Base-by-base conservation (phyloP, 1,284 basidiomycete genomes). In the Cryptococcus hybrid region DNA sequence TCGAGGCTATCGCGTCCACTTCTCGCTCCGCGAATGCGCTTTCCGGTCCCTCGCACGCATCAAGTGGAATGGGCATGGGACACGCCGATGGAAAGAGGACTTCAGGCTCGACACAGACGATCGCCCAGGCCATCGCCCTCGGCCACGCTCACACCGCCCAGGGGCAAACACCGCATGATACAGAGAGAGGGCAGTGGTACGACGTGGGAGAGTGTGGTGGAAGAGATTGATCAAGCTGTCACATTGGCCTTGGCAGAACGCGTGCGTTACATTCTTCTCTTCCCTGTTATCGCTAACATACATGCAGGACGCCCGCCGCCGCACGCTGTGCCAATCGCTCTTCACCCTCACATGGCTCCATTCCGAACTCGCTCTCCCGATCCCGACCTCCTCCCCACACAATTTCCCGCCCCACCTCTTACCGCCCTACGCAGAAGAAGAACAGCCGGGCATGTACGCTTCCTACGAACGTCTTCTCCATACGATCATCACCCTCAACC, bases 331-430 rank as follows among this genome's bases (percentile, higher is more conserved):
- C 48, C 60, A 66, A 9, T 50, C 58, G 7, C 66, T 78, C 45
- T 65, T 68, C 58, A 68, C 74, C 48, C 62, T 78, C 3, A 60
- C 66, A 7, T 78, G 70, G 65, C 62, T 74, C 24, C 74, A 75
- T 54, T 51, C 56, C 52, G 77, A 78, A 56, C 69, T 78, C 12
- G 63, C 60, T 8, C 59, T 78, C 12, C 62, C 70, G 0, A 50
- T 75, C 2, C 43, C 43, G 8, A 44, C 43, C 59, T 78, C 12
- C 73, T 73, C 1, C 18, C 18, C 18, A 18, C 18, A 18, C 18
- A 18, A 18, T 18, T 18, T 18, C 18, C 72, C 73, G 2, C 30
- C 56, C 9, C 60, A 69, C 12, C 64, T 77, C 5, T 50, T 74
- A 7, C 72, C 73, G 0, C 51, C 63, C 0, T 39, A 54, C 2